Conservation (phyloP, 495 filamentous ascomycete species). For the Cercophora sp. region DNA sequence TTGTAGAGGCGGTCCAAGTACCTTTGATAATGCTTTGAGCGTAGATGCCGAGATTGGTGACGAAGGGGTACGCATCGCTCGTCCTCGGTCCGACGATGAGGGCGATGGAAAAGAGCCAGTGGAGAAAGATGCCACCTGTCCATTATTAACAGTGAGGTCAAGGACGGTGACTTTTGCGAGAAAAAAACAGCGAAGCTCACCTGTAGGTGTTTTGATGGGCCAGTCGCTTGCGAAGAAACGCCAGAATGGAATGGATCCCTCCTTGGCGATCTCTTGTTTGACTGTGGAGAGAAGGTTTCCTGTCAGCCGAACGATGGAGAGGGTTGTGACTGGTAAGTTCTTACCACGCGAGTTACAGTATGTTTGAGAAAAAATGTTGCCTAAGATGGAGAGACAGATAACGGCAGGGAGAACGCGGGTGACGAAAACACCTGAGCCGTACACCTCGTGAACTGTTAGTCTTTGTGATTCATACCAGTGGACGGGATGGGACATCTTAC, state of each 20-base stretch:
- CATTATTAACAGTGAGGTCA: too few relatives aligned
- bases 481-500: too few relatives aligned
- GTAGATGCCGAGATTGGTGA: not conserved
- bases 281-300: conserved; percentile 1
- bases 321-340: not conserved
- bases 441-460: conserved; percentile 1
- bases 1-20: too few relatives aligned
- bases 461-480: too few relatives aligned
- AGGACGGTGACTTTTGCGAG: too few relatives aligned
- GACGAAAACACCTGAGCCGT: not conserved
- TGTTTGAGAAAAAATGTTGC: conserved; percentile 8
- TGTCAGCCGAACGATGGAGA: too few relatives aligned
- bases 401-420: conserved; percentile 6
- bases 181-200: too few relatives aligned
- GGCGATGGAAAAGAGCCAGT: not conserved
- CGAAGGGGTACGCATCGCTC: not conserved
- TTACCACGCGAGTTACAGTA: conserved; percentile 5
- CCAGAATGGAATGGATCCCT: too few relatives aligned
- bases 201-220: conserved; percentile 5
- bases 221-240: conserved; percentile 5
- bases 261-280: conserved; percentile 15
- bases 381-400: conserved; percentile 8
- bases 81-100: not conserved
- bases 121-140: conserved; percentile 4
- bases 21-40: not conserved